Evolutionary conservation across 805 yeast species (phyloP), one percentile per base, ranked within the genome.

Genomic region (Wickerhamia fluorescens): DNA sequence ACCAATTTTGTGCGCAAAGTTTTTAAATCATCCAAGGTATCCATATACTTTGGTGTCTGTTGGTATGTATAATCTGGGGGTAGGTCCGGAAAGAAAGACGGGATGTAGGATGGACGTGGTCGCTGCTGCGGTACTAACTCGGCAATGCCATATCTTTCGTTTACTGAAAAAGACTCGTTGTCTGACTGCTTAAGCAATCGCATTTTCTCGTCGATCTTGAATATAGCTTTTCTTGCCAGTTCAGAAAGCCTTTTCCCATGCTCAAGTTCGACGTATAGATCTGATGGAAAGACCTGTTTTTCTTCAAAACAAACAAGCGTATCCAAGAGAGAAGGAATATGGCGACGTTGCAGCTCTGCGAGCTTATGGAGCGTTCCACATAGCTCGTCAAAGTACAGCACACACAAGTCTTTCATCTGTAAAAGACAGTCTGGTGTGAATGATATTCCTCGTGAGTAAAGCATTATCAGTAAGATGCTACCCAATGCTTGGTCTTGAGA

Each of bases 11-110:
- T 73, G 37, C 89, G 66, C 31, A 89, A 66, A 33, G 71, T 61
- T 38, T 79, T 73, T 36, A 88, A 84, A 45, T 85, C 89, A 2
- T 77, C 71, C 10, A 77, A 56, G 13, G 78, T 64, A 14, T 73
- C 61, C 32, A 77, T 67, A 49, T 63, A 87, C 38, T 68, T 67
- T 0, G 95, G 81, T 0, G 95, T 82, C 32, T 77, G 71, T 52
- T 74, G 76, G 50, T 81, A 89, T 0, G 97, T 89, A 53, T 88
- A 94, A 45, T 86, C 95, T 0, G 97, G 95, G 1, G 98, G 98
- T 16, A 89, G 65, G 8, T 75, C 75, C 0, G 98, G 98, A 42
- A 89, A 58, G 78, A 87, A 87, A 5, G 58, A 47, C 1, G 94
- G 94, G 6, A 84, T 67, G 35, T 73, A 73, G 4, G 51, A 47